A percentile compares a stretch with the other conserved stretches of the same genome.
phyloP scores from a whole-genome alignment of 495 filamentous ascomycete genomes.

The Aspergillus kassunensis region DNA sequence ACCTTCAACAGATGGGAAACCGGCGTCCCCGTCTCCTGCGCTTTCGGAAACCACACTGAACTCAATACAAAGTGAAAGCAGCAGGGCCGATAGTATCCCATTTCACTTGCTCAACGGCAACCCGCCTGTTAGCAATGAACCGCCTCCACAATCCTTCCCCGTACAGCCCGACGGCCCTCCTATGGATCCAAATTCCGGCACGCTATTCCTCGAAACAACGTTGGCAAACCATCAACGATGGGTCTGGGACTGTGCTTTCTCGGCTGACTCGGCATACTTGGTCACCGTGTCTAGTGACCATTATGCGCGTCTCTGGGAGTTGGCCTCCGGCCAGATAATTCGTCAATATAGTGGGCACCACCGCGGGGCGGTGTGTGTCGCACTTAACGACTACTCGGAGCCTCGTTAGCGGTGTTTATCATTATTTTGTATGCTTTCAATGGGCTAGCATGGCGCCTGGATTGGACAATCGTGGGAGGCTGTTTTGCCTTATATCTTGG shows the following conservation, averaged over 20 bases:
- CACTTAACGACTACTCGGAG: conserved; percentile 95
- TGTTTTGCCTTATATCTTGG: conserved; percentile 11
- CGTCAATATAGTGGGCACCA: conserved; percentile 98
- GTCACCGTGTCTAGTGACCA: conserved; percentile 98
- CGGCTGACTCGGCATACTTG: conserved; percentile 90
- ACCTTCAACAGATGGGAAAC: conserved; percentile 16
- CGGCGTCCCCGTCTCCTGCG: conserved; percentile 14
- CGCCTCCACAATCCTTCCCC: conserved; percentile 37
- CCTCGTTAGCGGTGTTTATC: conserved; percentile 31
- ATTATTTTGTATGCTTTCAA: conserved; percentile 11
- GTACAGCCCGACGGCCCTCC: conserved; percentile 44
- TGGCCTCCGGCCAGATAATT: conserved; percentile 80
- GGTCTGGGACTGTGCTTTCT: conserved; percentile 99
- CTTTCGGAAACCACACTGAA: conserved; percentile 18
- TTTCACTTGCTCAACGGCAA: conserved; percentile 20
- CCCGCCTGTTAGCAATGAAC: conserved; percentile 16
- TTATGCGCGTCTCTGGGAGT: conserved; percentile 95
- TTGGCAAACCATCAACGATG: conserved; percentile 93
- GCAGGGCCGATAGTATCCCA: conserved; percentile 19
- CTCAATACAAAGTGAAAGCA: conserved; percentile 9
- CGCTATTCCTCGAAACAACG: conserved; percentile 82
- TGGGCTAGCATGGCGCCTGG: conserved; percentile 26
- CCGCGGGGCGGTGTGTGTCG: conserved; percentile 90
- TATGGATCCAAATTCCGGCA: conserved; percentile 40
- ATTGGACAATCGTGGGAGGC: conserved; percentile 6